Evolutionary conservation across 805 yeast genomes (phyloP).

Genomic region (Wickerhamiella australiensis): DNA sequence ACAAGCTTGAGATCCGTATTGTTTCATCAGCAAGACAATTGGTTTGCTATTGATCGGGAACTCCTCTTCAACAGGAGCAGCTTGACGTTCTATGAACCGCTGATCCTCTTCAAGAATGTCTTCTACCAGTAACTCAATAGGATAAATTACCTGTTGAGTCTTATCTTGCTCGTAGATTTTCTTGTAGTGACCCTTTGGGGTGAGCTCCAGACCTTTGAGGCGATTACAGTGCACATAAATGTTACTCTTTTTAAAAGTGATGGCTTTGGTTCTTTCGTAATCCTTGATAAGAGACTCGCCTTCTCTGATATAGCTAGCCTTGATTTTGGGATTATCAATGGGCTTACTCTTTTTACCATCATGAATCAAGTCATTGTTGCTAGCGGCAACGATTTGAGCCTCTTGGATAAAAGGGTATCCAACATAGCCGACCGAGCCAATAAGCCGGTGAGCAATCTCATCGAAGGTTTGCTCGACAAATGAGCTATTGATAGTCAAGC

Average conservation of each 20-base stretch:
- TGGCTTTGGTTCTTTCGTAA: conserved; percentile 45
- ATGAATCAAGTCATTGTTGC: conserved; percentile 33
- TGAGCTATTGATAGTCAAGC: conserved; percentile 47
- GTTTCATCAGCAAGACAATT: conserved; percentile 72
- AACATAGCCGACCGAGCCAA: conserved; percentile 55
- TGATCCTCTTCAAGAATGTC: conserved; percentile 59
- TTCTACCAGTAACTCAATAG: conserved; percentile 73
- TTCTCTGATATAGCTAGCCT: conserved; percentile 18
- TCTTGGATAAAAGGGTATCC: conserved; percentile 90
- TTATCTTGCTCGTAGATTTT: conserved; percentile 47
- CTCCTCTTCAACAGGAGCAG: conserved; percentile 69
- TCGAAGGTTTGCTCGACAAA: conserved; percentile 34
- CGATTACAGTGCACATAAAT: conserved; percentile 59
- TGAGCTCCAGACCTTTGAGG: conserved; percentile 66
- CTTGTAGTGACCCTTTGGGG: conserved; percentile 56
- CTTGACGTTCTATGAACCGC: conserved; percentile 59
- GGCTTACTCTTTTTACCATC: conserved; percentile 30
- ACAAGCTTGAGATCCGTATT: conserved; percentile 65
- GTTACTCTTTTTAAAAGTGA: conserved; percentile 40
- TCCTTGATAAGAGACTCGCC: conserved; percentile 32
- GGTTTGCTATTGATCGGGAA: conserved; percentile 63
- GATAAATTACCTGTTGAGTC: conserved; percentile 40
- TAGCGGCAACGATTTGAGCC: conserved; percentile 52
- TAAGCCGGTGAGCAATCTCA: conserved; percentile 51
- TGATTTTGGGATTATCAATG: not conserved